Evolutionary conservation across 2,329 filamentous ascomycete species (phyloP), one percentile per base, ranked within the genome.

Genomic region (Balansia obtecta): DNA sequence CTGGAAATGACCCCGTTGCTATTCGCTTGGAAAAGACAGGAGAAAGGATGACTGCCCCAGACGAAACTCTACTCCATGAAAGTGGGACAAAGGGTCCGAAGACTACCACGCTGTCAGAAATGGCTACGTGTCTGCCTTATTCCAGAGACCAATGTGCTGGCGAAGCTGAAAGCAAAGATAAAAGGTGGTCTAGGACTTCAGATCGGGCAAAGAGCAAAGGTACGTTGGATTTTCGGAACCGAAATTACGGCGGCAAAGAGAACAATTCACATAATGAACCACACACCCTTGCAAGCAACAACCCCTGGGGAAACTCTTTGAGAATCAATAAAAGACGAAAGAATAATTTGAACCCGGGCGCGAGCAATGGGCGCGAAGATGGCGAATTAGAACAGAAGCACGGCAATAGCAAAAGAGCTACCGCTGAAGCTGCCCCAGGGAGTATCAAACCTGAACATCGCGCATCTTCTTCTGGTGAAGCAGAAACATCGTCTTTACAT

Each of bases 1-100:
- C 50, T 22, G 33, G 27, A 32, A 27, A 46, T 38, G 47, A 47
- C n/a, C 44, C 44, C 34, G 50, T 20, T 16, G 50, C 50, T 6
- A 32, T 50, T 12, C 44, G 47, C 16, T 6, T 45, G 1, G 22
- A 32, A 2, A 39, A 20, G 22, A 12, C 27, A 5, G 22, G 9
- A 5, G 13, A 38, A 3, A 43, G 37, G 47, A n/a, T 22, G n/a
- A 30, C 15, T 7, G 15, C 46, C 22, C 18, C 44, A 32, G 32
- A 34, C 9, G 44, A 42, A 38, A 20, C 9, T 3, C 42, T 34
- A 11, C 33, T 13, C 12, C 42, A 43, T n/a, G 22, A 7, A 3
- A 38, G 20, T 43, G 39, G 47, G 11, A 43, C 2, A 15, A 46
- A 20, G 9, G 11, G 8, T 11, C 13, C 16, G 20, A 52, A 18